These are phyloP conservation scores for Stephanodiscus minutulus DNA, from an alignment of 108 stramenopile species.

Conservation along the genomic window DNA sequence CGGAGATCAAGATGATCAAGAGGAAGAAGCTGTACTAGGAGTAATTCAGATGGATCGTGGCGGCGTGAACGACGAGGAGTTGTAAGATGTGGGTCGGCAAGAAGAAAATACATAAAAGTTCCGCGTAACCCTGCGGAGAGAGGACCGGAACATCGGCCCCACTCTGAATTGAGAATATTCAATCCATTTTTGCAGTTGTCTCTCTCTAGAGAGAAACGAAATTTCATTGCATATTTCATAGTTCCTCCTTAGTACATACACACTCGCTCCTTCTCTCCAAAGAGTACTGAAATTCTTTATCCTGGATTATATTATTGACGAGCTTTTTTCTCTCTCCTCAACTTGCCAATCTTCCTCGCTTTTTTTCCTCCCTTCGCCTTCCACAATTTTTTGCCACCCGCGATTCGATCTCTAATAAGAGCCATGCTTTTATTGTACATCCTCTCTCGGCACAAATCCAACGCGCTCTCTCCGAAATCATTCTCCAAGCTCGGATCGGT, in stretches of 20 bases:
- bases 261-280: background rate
- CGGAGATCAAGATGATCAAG: background rate
- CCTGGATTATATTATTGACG: no score
- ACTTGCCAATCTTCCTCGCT: background rate
- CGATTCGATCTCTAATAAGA: background rate
- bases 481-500: slow-evolving; percentile 37
- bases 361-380: background rate
- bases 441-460: slow-evolving; percentile 45
- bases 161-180: no score
- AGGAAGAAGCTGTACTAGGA: background rate
- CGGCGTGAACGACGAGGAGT: background rate
- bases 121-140: no score
- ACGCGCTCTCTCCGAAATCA: slow-evolving; percentile 53
- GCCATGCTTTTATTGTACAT: slow-evolving; percentile 34
- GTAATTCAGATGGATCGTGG: background rate
- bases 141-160: no score
- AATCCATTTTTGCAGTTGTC: no score
- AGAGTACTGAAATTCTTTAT: no score
- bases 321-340: background rate
- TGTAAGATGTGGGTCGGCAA: background rate
- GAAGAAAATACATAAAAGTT: no score
- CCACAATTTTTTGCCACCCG: background rate
- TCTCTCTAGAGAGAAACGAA: no score
- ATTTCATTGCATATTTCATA: no score
- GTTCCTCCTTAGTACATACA: no score